Base-by-base conservation (phyloP, 148 eudicot species). In the Dianthus caryophyllus region DNA sequence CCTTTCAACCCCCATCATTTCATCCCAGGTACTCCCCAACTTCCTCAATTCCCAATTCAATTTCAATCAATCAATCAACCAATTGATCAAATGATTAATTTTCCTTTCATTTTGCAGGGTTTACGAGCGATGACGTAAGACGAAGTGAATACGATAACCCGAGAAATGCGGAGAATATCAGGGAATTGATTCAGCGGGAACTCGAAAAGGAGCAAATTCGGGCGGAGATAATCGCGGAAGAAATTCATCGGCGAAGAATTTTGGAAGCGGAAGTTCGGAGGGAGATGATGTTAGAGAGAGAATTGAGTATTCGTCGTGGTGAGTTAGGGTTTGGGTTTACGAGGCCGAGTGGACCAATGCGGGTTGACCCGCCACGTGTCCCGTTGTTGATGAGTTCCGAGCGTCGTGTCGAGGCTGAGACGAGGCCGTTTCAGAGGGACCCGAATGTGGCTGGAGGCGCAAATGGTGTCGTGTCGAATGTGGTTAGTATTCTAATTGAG, bases 241-340 rank as follows among this genome's bases (percentile, higher is more conserved):
- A 90, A 77, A 67, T 75, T 0, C 74, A 57, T 5, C 60, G 85
- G 48, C 70, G 82, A 74, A 78, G 86, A 46, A 4, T 76, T 30
- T 31, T 87, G 10, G 90, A 90, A 44, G 87, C 72, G 9, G 93
- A 90, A 29, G 87, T 88, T 31, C 75, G 90, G 67, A 78, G 85
- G 57, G 97, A 88, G 73, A 36, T 90, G 80, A 68, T 74, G 78
- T 9, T 71, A 56, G 97, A 88, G 77, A 78, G 87, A 18, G 83
- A 87, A 17, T 57, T 83, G 63, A 75, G 76, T 1, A 4, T 72
- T 70, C 66, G 73, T 6, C 60, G 71, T 4, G 63, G 62, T 66
- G 43, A 27, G 49, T 5, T 61, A 50, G 16, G 43, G 63, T 20
- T 29, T 20, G 52, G 21, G 2, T 4, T 60, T 15, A 53, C 68